Base-by-base conservation (phyloP, 139 green algal species). In the Chlorella sp. region DNA sequence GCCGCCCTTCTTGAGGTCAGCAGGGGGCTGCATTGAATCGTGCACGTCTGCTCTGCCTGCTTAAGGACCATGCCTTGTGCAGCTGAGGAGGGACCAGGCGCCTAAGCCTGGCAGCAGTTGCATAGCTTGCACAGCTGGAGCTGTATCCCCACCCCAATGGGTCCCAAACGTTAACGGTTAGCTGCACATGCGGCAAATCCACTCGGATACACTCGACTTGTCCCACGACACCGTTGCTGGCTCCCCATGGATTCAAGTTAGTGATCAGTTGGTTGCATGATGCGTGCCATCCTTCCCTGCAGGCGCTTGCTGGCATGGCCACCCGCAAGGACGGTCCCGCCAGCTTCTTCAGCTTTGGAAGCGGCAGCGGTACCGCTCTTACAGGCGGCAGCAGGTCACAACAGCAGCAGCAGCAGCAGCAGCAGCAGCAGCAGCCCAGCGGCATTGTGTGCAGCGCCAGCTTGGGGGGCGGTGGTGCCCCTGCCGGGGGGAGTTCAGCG, bases 261-360 rank as follows among this genome's bases (percentile, higher is more conserved):
- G n/a, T n/a, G n/a, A n/a, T n/a, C n/a, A n/a, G n/a, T n/a, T n/a
- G n/a, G n/a, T n/a, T n/a, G n/a, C n/a, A n/a, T n/a, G n/a, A n/a
- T n/a, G n/a, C n/a, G n/a, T n/a, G n/a, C n/a, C 39, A 61, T 39
- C 37, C 1, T 14, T 1, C 69, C 7, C 80, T 93, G 66, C 91
- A 81, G 26, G 77, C 80, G 12, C 83, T 93, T 48, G 60, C 66
- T 28, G 79, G 66, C 48, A 94, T 94, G 90, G 92, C 90, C 22
- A 39, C 53, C 7, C 90, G 91, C 53, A 48, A 83, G 30, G 64
- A 18, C 28, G 91, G 89, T 16, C 92, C 92, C 11, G 66, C 88
- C 37, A 85, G 86, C 34, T 95, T 94, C 71, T 95, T 95, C 75
- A 86, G 91, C 71, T 93, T 95, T 75, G 83, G 66, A 30, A 71